Evolutionary conservation across 1,139 yeast species (phyloP), one percentile per base, ranked within the genome.

Genomic region (Arxiozyma telluris): DNA sequence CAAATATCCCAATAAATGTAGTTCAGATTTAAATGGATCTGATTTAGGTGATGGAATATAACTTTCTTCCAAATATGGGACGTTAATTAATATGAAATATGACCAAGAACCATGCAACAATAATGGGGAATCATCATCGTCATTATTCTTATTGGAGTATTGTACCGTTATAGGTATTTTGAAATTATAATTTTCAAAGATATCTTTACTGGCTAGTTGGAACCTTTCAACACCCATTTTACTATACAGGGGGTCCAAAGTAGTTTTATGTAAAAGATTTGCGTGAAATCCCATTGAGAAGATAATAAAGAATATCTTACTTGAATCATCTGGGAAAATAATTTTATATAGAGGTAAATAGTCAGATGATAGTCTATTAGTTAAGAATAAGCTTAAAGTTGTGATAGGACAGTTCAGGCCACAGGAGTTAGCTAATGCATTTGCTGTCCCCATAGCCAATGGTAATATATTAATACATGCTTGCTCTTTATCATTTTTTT

Each of bases 281-380:
- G 96, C 91, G 69, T 90, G 97, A 59, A 88, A 80, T 0, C 84
- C 95, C 89, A 96, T 84, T 0, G 96, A 87, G 0, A 82, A 74
- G 2, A 89, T 95, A 2, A 87, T 88, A 38, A 83, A 62, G 57
- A 87, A 84, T 44, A 77, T 66, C 1, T 75, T 65, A 0, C 63
- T 41, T 8, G 51, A 56, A 0, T 76, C 79, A 1, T 63, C 59
- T 0, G 91, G 88, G 57, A 88, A 79, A 0, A 61, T 54, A 0
- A 79, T 83, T 44, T 73, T 70, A 62, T 84, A 84, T 6, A 83
- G 64, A 23, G 83, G 79, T 43, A 90, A 70, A 41, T 72, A 70
- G 5, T 75, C 65, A 0, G 85, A 73, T 0, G 74, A 72, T 5
- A 75, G 63, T 1, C 76, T 69, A 30, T 73, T 73, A 17, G 64